Evolutionary conservation across 192 early-diverging fungal species (phyloP), one percentile per base, ranked within the genome.

Genomic region (Pilobolus umbonatus): DNA sequence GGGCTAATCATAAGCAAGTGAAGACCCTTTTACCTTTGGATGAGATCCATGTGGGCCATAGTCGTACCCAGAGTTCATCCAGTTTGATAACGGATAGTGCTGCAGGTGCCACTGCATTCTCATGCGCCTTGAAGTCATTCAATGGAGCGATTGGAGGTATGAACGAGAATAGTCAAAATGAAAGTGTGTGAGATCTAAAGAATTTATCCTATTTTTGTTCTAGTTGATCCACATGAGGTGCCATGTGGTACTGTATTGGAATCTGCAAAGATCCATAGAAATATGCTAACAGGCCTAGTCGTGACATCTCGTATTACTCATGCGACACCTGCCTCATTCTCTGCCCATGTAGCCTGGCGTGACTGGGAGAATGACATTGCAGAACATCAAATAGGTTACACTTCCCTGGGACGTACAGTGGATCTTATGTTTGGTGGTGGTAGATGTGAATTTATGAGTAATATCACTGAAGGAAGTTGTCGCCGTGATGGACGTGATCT

Each of bases 191-290:
- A 25, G 4, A 2, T 40, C n/a, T 42, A 17, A 15, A 15, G n/a
- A n/a, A n/a, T n/a, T 42, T 9, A 24, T 32, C 17, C 17, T 36
- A 19, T 36, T 40, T 42, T 26, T 0, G 28, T 29, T 24, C 14
- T 40, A 66, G 65, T 81, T 8, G 63, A 71, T 53, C 32, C 57
- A 4, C 39, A 72, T 1, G 65, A 67, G 3, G n/a, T 5, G 0
- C 75, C 83, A 0, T 81, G 81, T 57, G 81, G 75, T 1, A 85
- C 83, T 2, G 70, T 85, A 1, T 62, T 85, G 8, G 83, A 85
- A 60, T 81, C 81, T 0, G 83, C 83, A 42, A 80, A 83, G 28
- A 24, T 55, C 1, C 75, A 79, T 34, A 4, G 30, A 24, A 40
- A 60, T 22, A 70, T 70, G 68, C 42, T 64, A 35, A 85, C 83